phyloP scores from a whole-genome alignment of 164 flowering plant species.

The Sextonia rubra region DNA sequence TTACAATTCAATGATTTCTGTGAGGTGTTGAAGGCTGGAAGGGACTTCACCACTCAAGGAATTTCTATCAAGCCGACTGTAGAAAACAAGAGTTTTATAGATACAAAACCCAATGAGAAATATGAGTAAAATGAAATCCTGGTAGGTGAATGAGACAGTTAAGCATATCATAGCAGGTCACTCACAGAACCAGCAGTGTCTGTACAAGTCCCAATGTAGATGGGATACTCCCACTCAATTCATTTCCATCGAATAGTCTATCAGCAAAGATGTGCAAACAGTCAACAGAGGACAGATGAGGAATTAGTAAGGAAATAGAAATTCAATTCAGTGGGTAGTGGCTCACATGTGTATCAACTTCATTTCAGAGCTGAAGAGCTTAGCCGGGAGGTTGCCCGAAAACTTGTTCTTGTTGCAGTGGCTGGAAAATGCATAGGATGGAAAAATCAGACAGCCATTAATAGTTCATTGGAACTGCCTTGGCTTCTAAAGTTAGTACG shows the following conservation, averaged over 20 bases:
- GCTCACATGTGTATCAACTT: conserved; percentile 80
- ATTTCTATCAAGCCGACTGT: conserved; percentile 83
- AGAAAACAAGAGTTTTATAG: conserved; percentile 8
- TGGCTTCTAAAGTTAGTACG: not conserved
- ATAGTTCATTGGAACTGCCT: not conserved
- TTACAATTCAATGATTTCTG: conserved; percentile 55
- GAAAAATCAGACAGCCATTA: not conserved
- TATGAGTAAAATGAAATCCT: not conserved
- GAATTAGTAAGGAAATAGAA: not conserved
- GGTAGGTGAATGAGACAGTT: not conserved
- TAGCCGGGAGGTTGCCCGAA: conserved; percentile 59
- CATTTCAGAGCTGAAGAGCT: conserved; percentile 73
- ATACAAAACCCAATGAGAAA: not conserved
- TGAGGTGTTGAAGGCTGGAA: conserved; percentile 55
- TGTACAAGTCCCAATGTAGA: conserved; percentile 51
- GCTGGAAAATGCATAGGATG: conserved; percentile 36
- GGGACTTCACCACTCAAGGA: conserved; percentile 54
- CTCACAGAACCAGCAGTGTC: conserved; percentile 88
- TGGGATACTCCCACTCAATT: conserved; percentile 60
- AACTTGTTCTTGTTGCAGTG: conserved; percentile 88
- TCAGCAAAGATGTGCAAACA: not conserved
- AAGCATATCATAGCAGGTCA: not conserved
- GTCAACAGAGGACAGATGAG: not conserved
- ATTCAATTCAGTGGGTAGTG: not conserved
- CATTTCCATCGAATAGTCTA: conserved; percentile 85